Base-by-base conservation (phyloP, 2,329 filamentous ascomycete species). In the Aspergillus carbonarius region DNA sequence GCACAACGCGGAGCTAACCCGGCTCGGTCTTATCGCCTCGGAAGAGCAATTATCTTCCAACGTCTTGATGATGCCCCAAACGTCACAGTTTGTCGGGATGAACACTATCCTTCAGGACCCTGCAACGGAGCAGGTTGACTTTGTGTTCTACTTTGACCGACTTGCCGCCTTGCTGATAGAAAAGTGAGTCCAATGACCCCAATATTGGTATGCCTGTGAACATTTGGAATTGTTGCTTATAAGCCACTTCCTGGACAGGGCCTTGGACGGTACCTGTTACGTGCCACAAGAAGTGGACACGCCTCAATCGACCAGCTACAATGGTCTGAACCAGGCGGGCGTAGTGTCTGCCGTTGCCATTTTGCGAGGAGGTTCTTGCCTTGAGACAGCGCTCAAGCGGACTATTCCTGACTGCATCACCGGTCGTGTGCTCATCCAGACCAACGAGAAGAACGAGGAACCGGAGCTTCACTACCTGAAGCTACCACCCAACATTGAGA, bases 141-240 rank as follows among this genome's bases (percentile, higher is more conserved):
- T 97, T 72, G 91, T 96, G 62, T 98, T 98, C 76, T 98, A 98
- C 76, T 97, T 98, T 74, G 92, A 99, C 75, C 86, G 95, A 37
- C 81, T 98, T 37, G 87, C 91, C 1, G 86, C 90, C n/a, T 81
- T 97, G 54, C 81, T 98, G 25, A 85, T 98, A 48, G 93, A 98
- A 74, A 83, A 78, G 70, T 83, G 77, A 54, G 63, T 59, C 15
- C 15, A 18, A 18, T 39, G 2, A 32, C 10, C 25, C 25, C 25
- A 8, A 27, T 39, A 27, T 44, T 18, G 15, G 6, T 2, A 10
- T 23, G 3, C 7, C 12, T 30, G n/a, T 18, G 20, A n/a, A 27
- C 4, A 4, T 39, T n/a, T 18, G 34, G 37, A 5, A 9, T 34
- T 2, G 10, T 46, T 48, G 40, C 58, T 63, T 50, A 62, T 55